Evolutionary conservation across 257 asterid species (phyloP), one percentile per base, ranked within the genome.

Genomic region (Solanum tacnaense): DNA sequence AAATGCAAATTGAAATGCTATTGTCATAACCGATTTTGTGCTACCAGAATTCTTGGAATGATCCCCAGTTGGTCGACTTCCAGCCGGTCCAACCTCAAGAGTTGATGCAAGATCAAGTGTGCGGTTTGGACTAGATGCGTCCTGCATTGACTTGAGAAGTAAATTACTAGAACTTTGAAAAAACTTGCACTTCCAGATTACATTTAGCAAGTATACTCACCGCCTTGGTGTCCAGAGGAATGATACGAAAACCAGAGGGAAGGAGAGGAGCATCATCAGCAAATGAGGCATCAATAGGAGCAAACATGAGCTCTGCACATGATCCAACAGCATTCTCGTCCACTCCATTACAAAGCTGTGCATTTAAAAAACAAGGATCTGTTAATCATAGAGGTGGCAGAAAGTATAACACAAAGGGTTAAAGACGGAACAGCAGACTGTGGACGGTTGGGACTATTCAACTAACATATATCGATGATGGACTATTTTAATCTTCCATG

Each of bases 191-290:
- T n/a, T 70, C 52, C 34, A 34, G 20, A 36, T 74, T 67, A 68
- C 9, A 83, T 38, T 1, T 18, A 65, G 70, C 31, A 18, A 74
- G 72, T 32, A 36, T 5, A 70, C 94, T 89, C 86, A 95, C 98
- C 34, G 92, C 87, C 92, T 93, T 95, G 29, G 94, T 89, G 83
- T 97, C 98, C 6, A 97, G 93, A 16, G 99, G 98, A 86, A 96
- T 94, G 89, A 97, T 96, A 85, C 99, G 98, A 74, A 97, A 97
- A 87, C 99, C 99, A 29, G 99, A 97, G 2, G 99, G 99, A 86
- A 97, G 98, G 88, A 97, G 99, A 46, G 99, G 98, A 13, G 98
- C 97, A 88, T 97, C 98, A 74, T 97, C 99, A 7, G 98, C 94
- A 92, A 97, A 96, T 46, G 99, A 94, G 88, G 98, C 98, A 58